Conservation (phyloP, 768 basidiomycete species). For the Stropharia rugosoannulata region DNA sequence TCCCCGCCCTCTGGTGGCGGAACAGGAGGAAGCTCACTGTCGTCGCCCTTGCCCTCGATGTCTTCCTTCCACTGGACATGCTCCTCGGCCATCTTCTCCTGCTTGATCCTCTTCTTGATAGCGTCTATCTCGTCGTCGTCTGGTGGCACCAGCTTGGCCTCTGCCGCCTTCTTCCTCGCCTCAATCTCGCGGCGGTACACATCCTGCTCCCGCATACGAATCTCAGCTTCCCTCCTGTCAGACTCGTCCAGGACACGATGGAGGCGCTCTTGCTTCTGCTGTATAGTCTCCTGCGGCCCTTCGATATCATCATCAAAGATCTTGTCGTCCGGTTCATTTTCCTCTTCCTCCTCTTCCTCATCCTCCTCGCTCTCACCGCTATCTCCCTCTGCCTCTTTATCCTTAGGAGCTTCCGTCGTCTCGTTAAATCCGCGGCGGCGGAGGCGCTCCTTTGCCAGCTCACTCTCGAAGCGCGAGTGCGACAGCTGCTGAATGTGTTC, state of each 20-base stretch:
- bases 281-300: not conserved
- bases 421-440: constrained; percentile 3
- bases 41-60: not conserved
- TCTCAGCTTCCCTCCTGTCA: not conserved
- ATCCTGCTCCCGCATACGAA: not conserved
- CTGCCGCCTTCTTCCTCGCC: constrained; percentile 2
- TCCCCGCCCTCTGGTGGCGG: not conserved
- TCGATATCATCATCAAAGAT: not conserved
- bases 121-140: not conserved
- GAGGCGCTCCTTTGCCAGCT: constrained; percentile 4
- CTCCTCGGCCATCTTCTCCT: not conserved
- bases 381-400: not conserved
- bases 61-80: constrained; percentile 1
- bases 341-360: not conserved
- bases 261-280: not conserved
- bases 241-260: not conserved
- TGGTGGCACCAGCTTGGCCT: not conserved
- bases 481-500: not conserved
- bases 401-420: not conserved
- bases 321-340: not conserved
- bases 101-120: not conserved
- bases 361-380: not conserved
- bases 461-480: not conserved
- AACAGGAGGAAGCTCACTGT: not conserved
- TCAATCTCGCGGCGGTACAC: not conserved